Evolutionary conservation across 2,329 filamentous ascomycete species (phyloP).

Genomic region (Monilinia fructigena): DNA sequence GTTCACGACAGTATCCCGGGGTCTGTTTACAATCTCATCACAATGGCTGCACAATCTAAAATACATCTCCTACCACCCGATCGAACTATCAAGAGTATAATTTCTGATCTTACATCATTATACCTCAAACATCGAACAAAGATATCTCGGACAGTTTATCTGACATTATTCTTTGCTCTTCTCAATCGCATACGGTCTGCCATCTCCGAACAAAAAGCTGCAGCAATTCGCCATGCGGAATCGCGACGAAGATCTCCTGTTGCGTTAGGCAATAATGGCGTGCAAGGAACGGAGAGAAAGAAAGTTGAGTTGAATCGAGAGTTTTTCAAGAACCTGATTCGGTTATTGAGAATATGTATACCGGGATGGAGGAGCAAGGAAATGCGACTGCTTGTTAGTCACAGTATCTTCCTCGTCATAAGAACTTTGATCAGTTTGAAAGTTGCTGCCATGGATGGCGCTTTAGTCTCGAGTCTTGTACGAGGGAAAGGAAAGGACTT

Average conservation of each 20-base stretch:
- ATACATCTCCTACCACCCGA: conserved; percentile 66
- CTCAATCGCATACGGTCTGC: conserved; percentile 87
- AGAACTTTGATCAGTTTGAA: conserved; percentile 91
- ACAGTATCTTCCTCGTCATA: conserved; percentile 88
- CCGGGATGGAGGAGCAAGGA: conserved; percentile 90
- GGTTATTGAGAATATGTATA: conserved; percentile 81
- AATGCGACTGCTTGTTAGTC: conserved; percentile 78
- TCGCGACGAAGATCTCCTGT: conserved; percentile 53
- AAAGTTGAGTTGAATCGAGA: conserved; percentile 93
- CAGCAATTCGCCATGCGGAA: conserved; percentile 66
- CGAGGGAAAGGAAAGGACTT: conserved; percentile 91
- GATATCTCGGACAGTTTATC: conserved; percentile 80
- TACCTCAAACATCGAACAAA: conserved; percentile 78
- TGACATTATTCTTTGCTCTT: conserved; percentile 77
- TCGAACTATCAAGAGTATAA: conserved; percentile 61
- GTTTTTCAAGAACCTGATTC: conserved; percentile 65
- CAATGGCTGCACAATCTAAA: conserved; percentile 76
- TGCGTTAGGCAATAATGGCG: conserved; percentile 41
- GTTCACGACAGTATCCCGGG: conserved; percentile 14
- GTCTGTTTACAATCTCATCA: conserved; percentile 7
- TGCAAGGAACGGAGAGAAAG: conserved; percentile 53
- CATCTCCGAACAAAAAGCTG: conserved; percentile 88
- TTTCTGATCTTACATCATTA: conserved; percentile 65
- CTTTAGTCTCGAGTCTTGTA: conserved; percentile 87
- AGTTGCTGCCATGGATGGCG: conserved; percentile 93